Evolutionary conservation across 169 alveolate species (phyloP).

Genomic region (Cryptosporidium muris): DNA sequence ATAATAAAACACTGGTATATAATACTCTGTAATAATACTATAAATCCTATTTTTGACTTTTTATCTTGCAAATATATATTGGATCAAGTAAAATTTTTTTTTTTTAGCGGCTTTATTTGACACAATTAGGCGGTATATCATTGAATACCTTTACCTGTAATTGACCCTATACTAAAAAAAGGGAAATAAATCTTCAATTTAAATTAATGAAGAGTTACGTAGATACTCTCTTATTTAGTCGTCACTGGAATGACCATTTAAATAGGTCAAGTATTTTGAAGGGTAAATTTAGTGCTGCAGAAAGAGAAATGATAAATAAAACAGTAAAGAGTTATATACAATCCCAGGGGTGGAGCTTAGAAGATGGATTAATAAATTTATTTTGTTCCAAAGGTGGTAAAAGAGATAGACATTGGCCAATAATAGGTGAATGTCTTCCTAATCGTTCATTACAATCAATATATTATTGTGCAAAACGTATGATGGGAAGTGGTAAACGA

Average conservation of each 20-base stretch:
- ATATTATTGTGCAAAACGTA: constrained; percentile 60
- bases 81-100: no score
- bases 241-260: constrained; percentile 63
- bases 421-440: constrained; percentile 53
- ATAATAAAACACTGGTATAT: no score
- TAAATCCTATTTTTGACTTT: no score
- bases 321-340: constrained; percentile 18
- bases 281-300: constrained; percentile 58
- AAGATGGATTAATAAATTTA: constrained; percentile 50
- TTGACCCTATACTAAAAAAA: no score
- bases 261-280: constrained; percentile 34
- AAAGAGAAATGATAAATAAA: constrained; percentile 34
- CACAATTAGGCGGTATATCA: no score
- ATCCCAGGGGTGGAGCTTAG: constrained; percentile 57
- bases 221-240: neutral
- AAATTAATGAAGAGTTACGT: no score
- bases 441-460: constrained; percentile 64
- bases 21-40: no score
- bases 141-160: no score
- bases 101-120: no score
- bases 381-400: constrained; percentile 31
- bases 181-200: no score
- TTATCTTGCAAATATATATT: no score
- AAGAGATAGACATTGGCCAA: constrained; percentile 67
- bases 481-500: constrained; percentile 41